phyloP scores from a whole-genome alignment of 495 filamentous ascomycete species.

The Choiromyces venosus region DNA sequence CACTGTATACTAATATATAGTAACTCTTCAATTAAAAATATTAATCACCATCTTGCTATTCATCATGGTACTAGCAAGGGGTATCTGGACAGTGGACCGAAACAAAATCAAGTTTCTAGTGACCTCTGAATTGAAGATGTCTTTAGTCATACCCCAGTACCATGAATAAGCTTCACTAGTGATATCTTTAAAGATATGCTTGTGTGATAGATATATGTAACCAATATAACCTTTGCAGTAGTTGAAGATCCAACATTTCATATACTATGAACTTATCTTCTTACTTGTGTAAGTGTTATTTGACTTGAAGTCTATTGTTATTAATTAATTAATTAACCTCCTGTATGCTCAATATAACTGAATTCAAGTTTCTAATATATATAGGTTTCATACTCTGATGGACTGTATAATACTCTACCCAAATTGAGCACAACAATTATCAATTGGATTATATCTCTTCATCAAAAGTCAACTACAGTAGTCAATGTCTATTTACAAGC shows the following conservation, averaged over 20 bases:
- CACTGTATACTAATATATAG: too few relatives aligned
- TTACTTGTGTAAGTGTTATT: neutral
- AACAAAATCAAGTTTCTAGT: neutral
- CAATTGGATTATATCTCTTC: neutral
- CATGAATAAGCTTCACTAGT: neutral
- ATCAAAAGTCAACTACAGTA: neutral
- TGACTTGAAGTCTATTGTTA: too few relatives aligned
- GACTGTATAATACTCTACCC: neutral
- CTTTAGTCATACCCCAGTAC: neutral
- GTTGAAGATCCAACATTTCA: neutral
- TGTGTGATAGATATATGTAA: neutral
- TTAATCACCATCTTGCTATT: neutral
- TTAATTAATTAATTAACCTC: neutral
- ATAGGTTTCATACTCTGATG: neutral
- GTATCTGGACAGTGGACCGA: neutral
- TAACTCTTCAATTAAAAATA: neutral
- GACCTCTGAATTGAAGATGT: neutral
- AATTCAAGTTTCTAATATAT: neutral
- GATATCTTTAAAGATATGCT: neutral
- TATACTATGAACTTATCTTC: neutral
- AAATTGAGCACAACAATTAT: neutral
- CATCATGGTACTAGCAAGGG: neutral
- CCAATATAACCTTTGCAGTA: neutral
- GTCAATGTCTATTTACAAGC: neutral
- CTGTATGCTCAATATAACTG: neutral